phyloP scores from a whole-genome alignment of 2,329 filamentous ascomycete species.

The Raffaelea ambrosiae region DNA sequence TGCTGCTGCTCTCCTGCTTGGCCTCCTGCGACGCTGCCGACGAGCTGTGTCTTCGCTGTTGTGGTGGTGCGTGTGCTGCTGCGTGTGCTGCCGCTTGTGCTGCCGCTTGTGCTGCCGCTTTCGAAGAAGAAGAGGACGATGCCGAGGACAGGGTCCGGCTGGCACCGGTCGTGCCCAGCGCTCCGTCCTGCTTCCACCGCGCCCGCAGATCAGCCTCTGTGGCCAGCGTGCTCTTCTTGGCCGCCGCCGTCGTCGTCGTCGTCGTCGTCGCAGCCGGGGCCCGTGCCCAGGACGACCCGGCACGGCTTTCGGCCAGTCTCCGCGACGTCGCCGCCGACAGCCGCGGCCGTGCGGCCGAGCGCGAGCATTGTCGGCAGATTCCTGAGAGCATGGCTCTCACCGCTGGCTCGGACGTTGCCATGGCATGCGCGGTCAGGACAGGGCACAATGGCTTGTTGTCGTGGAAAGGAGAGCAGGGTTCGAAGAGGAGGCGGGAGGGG shows the following conservation, averaged over 20 bases:
- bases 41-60: not conserved
- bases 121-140: too few relatives aligned
- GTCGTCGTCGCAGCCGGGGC: not conserved
- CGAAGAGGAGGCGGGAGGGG: too few relatives aligned
- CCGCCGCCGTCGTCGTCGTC: not conserved
- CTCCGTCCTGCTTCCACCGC: not conserved
- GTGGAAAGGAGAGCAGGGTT: not conserved
- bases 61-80: not conserved
- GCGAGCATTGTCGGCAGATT: slow-evolving; percentile 16
- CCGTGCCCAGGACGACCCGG: not conserved
- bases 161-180: not conserved
- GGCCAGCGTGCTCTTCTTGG: not conserved
- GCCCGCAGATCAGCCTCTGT: too few relatives aligned
- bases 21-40: not conserved
- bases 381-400: slow-evolving; percentile 15
- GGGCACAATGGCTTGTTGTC: slow-evolving; percentile 1
- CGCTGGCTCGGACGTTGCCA: slow-evolving; percentile 13
- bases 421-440: not conserved
- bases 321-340: not conserved
- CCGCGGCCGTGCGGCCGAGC: slow-evolving; percentile 2
- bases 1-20: not conserved
- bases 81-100: not conserved
- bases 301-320: not conserved
- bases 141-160: too few relatives aligned
- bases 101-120: not conserved